These are phyloP conservation scores for Triadica sebifera DNA, from an alignment of 345 rosid species.

Conservation along the genomic window DNA sequence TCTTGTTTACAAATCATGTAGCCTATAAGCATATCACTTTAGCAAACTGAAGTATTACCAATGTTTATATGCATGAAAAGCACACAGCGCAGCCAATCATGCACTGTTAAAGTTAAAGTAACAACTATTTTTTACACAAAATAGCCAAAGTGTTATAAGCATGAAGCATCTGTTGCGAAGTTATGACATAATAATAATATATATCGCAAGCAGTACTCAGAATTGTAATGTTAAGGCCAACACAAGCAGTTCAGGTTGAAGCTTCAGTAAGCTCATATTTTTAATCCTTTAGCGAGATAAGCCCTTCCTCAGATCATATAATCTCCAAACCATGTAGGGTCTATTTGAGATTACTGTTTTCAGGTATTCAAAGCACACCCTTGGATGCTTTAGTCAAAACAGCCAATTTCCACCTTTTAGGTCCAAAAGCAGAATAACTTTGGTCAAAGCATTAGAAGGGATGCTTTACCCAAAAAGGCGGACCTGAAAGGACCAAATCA, in stretches of 20 bases:
- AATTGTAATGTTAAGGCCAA: background rate
- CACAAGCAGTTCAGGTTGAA: background rate
- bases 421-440: constrained; percentile 1
- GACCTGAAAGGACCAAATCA: background rate
- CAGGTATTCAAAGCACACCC: background rate
- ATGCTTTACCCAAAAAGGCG: background rate
- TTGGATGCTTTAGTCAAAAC: background rate
- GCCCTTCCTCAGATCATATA: background rate
- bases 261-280: background rate
- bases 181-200: too few species aligned
- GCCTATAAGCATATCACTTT: background rate
- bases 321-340: background rate
- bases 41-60: background rate
- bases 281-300: background rate
- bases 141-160: background rate
- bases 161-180: background rate
- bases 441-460: background rate
- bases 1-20: background rate
- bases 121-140: background rate
- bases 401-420: background rate
- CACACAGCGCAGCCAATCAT: background rate
- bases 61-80: background rate
- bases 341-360: background rate
- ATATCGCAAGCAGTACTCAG: background rate
- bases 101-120: background rate